Base-by-base conservation (phyloP, 306 rosid genomes). In the Casuarina equisetifolia region DNA sequence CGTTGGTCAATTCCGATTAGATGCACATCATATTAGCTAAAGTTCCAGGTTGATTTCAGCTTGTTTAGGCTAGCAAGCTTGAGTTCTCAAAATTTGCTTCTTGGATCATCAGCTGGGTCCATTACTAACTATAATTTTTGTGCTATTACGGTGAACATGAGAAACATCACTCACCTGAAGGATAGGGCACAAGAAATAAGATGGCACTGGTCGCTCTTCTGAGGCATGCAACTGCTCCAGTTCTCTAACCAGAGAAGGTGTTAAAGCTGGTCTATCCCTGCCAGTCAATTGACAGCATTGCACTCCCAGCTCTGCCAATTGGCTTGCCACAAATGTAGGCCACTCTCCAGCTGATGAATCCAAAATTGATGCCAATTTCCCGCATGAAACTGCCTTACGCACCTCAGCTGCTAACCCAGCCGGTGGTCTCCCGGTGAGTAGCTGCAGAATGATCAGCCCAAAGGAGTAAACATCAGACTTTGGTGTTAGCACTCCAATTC, bases 151-250 rank as follows among this genome's bases (percentile, higher is more conserved):
- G 44, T 17, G 71, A 13, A 45, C 1, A 32, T 9, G 38, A 43
- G 53, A 75, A 53, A 79, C 58, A 75, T 43, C 59, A 75, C 76
- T 83, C 42, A 90, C 98, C 90, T 89, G 90, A 82, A 86, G 91
- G 77, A 94, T 90, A 70, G 98, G 96, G 85, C 98, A 94, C 84
- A 90, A 73, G 86, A 89, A 90, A 82, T 87, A 94, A 9, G 96
- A 73, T 76, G 96, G 98, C 66, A 91, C 88, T 0, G 90, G 86
- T 50, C 90, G 86, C 80, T 94, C 97, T 80, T 91, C 94, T 2
- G 92, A 82, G 77, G 51, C 83, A 76, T 89, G 90, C 74, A 94
- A 76, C 80, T 86, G 90, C 82, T 90, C 84, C 81, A 91, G 78
- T 77, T 91, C 98, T 67, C 96, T 90, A 78, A 90, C 97, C 36